Evolutionary conservation across 1,284 basidiomycete species (phyloP), one percentile per base, ranked within the genome.

Genomic region (Trichosporon sp.): DNA sequence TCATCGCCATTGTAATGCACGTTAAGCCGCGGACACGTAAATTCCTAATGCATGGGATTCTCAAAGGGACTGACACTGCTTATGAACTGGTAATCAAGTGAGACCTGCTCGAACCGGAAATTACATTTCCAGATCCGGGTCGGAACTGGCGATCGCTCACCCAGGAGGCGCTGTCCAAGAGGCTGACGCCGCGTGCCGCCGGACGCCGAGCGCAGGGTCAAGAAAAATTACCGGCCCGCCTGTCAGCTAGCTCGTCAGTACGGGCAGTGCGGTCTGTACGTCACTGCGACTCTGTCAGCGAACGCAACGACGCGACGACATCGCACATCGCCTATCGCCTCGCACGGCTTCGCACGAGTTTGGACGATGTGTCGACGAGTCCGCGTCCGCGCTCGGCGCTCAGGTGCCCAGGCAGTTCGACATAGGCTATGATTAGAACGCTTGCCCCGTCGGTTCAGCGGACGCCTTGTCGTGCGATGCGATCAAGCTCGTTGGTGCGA

Each of bases 101-200:
- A 61, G 37, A 63, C 32, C n/a, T 63, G 59, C 59, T 63, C 14
- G 6, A 63, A n/a, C 32, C 59, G 59, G 59, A 63, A 63, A 63
- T 63, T 31, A 37, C 16, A 63, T 63, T n/a, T 63, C 59, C 59
- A 54, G 51, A 54, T 54, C 51, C 51, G 51, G 51, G 21, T 54
- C 59, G 31, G 59, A n/a, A 21, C 59, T 11, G 59, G 32, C 59
- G 59, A 63, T 63, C 59, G 21, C 21, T 14, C 12, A 8, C 54
- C 21, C 21, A 31, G 19, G 26, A 26, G 26, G 26, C 26, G 26
- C 31, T 31, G 54, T 26, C 54, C 26, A 14, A n/a, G 16, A 46
- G 43, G 16, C 43, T 46, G 43, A n/a, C 43, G 43, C 43, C 43
- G 16, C 16, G 43, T 46, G 43, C 26, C 26, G 26, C 43, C 43